These are phyloP conservation scores for Ganoderma sinense DNA, from an alignment of 1,284 basidiomycete genomes.

Conservation along the genomic window DNA sequence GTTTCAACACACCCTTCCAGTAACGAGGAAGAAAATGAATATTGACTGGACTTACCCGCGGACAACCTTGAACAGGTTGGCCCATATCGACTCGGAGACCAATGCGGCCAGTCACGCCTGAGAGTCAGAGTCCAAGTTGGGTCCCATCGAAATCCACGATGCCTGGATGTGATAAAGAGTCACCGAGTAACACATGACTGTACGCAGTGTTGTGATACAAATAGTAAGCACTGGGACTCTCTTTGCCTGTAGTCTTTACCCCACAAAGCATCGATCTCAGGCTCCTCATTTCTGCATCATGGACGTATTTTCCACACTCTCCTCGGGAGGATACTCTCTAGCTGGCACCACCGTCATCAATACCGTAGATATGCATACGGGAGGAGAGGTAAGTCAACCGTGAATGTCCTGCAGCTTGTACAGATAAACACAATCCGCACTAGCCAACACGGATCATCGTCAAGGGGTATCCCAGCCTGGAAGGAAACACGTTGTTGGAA, in stretches of 20 bases:
- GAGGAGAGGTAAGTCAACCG: conserved; percentile 44
- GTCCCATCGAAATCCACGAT: not conserved
- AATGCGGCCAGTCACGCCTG: not conserved
- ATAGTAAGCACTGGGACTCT: not conserved
- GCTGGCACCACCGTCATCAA: conserved; percentile 31
- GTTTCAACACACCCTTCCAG: not conserved
- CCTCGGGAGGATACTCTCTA: conserved; percentile 9
- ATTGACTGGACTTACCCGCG: too few species aligned
- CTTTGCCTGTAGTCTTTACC: not conserved
- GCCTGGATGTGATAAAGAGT: not conserved
- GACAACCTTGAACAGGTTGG: too few species aligned
- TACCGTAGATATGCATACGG: conserved; percentile 50
- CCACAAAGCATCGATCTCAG: not conserved
- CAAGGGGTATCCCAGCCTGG: conserved; percentile 42
- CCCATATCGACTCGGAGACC: too few species aligned
- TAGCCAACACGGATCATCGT: conserved; percentile 51
- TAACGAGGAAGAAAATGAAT: too few species aligned
- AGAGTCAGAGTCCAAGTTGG: not conserved
- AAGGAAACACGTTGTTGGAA: conserved; percentile 44
- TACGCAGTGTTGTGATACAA: not conserved
- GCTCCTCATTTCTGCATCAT: conserved; percentile 17
- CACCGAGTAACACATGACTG: not conserved
- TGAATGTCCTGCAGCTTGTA: not conserved
- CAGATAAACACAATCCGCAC: not conserved
- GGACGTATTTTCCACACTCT: conserved; percentile 36